Conservation (phyloP, 768 basidiomycete genomes). For the Lentinula sp. region DNA sequence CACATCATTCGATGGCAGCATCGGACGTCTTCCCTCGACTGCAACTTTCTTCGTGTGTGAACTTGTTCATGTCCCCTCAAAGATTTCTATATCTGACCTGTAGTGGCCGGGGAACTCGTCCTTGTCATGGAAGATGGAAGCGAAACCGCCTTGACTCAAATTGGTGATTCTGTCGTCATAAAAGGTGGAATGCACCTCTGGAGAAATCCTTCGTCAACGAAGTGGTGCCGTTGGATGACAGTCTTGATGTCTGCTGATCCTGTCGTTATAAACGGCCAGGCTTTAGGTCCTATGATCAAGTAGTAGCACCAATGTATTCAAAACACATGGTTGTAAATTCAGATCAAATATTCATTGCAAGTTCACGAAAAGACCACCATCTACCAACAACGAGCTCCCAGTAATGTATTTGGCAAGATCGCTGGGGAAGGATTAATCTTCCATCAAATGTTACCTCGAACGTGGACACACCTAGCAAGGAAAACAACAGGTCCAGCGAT, state of each 20-base stretch:
- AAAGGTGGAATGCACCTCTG: constrained; percentile 58
- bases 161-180: constrained; percentile 53
- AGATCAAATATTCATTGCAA: constrained; percentile 41
- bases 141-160: constrained; percentile 44
- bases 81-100: background rate
- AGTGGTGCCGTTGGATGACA: constrained; percentile 47
- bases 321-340: background rate
- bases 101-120: constrained; percentile 51
- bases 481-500: constrained; percentile 73
- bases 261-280: constrained; percentile 37
- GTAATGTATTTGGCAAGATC: constrained; percentile 69
- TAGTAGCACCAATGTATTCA: background rate
- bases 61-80: background rate
- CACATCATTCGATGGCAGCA: constrained; percentile 21
- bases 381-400: background rate
- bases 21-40: constrained; percentile 54
- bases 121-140: constrained; percentile 52
- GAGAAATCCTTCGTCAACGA: constrained; percentile 44
- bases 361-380: constrained; percentile 68
- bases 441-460: too few relatives aligned
- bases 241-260: constrained; percentile 52
- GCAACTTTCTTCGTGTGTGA: constrained; percentile 49
- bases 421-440: constrained; percentile 12
- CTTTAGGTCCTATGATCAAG: constrained; percentile 24
- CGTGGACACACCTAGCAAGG: constrained; percentile 36